Percentiles rank a stretch among this genome's conserved stretches.
These are phyloP conservation scores for Retiboletus flavoniger DNA, from an alignment of 1,284 basidiomycete genomes.

Conservation along the genomic window DNA sequence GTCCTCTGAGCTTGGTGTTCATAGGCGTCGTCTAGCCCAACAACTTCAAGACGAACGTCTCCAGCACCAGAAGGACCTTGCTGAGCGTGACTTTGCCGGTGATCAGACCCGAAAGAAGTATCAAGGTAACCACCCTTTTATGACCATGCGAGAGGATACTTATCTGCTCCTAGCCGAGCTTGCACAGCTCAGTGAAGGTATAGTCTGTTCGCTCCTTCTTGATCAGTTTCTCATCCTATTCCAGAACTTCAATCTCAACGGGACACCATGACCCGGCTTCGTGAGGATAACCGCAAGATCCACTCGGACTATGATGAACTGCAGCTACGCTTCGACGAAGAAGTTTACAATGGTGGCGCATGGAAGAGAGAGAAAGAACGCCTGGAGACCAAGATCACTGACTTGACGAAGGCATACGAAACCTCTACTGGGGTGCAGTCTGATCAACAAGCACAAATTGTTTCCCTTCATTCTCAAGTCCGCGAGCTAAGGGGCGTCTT, in stretches of 20 bases:
- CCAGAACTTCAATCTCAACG: conserved; percentile 74
- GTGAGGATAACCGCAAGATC: conserved; percentile 77
- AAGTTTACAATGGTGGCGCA: conserved; percentile 70
- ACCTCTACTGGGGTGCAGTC: conserved; percentile 69
- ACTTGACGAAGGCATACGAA: conserved; percentile 77
- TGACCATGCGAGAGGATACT: conserved; percentile 3
- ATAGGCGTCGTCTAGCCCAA: conserved; percentile 64
- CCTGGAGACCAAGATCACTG: conserved; percentile 76
- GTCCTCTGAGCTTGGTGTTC: conserved; percentile 61
- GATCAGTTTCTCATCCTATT: conserved; percentile 8
- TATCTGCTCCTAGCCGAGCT: conserved; percentile 54
- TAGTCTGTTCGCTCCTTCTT: background rate
- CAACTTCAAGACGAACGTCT: conserved; percentile 77
- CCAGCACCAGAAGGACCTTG: conserved; percentile 72
- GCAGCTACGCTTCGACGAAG: conserved; percentile 73
- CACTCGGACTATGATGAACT: conserved; percentile 78
- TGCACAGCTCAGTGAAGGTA: conserved; percentile 75
- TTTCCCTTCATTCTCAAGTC: conserved; percentile 79
- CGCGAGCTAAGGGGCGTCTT: conserved; percentile 77
- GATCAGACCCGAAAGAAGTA: conserved; percentile 83
- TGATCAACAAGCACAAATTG: conserved; percentile 82
- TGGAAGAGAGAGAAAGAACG: conserved; percentile 89
- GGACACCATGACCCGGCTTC: conserved; percentile 68
- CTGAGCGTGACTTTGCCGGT: conserved; percentile 72
- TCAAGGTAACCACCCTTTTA: conserved; percentile 50